These are phyloP conservation scores for Scheffersomyces lignicola DNA, from an alignment of 1,139 yeast species.

Conservation along the genomic window DNA sequence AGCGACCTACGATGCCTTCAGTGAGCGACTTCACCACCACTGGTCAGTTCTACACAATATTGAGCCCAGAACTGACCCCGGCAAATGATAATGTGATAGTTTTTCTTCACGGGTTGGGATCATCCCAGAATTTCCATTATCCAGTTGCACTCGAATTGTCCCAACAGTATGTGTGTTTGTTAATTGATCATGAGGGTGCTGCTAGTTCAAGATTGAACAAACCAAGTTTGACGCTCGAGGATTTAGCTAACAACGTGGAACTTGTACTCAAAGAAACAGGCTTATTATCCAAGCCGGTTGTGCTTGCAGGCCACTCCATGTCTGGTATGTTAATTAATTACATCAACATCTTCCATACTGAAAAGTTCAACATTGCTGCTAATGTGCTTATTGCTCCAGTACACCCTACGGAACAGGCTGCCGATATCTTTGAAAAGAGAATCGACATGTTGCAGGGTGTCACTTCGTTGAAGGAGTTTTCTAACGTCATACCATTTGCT, in stretches of 20 bases:
- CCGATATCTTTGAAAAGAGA: slow-evolving; percentile 17
- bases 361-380: slow-evolving; percentile 12
- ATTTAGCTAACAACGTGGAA: slow-evolving; percentile 19
- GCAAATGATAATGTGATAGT: slow-evolving; percentile 7
- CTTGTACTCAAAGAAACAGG: slow-evolving; percentile 16
- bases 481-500: slow-evolving; percentile 19
- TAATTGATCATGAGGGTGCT: slow-evolving; percentile 26
- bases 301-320: slow-evolving; percentile 29
- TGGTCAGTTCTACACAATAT: background rate
- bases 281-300: slow-evolving; percentile 10
- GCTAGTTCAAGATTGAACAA: slow-evolving; percentile 16
- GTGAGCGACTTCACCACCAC: slow-evolving; percentile 2
- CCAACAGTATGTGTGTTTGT: slow-evolving; percentile 15
- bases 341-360: slow-evolving; percentile 8
- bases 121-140: slow-evolving; percentile 25
- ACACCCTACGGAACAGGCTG: slow-evolving; percentile 19
- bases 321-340: slow-evolving; percentile 27
- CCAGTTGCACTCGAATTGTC: slow-evolving; percentile 17
- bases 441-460: slow-evolving; percentile 13
- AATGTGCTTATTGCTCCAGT: slow-evolving; percentile 24
- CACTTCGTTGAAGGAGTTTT: slow-evolving; percentile 14
- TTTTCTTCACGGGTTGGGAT: slow-evolving; percentile 28
- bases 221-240: slow-evolving; percentile 13
- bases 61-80: background rate
- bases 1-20: background rate